Conservation (phyloP, 208 protist species). For the Crithidia bombi region DNA sequence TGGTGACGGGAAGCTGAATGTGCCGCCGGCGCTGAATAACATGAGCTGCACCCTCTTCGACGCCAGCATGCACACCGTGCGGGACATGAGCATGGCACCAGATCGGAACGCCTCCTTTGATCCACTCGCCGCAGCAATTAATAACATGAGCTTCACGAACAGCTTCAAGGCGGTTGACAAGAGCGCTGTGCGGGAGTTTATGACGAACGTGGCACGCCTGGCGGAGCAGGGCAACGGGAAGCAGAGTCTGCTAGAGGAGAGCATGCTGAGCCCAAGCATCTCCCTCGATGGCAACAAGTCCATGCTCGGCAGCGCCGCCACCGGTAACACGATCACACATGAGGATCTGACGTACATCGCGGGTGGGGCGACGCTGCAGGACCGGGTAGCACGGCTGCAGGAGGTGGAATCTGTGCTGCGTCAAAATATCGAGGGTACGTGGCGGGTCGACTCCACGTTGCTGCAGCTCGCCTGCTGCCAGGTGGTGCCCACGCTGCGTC, state of each 20-base stretch:
- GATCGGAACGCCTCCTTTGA: conserved; percentile 20
- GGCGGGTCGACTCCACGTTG: conserved; percentile 62
- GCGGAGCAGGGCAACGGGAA: conserved; percentile 30
- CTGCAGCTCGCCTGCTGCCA: conserved; percentile 56
- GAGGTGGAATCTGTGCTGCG: conserved; percentile 70
- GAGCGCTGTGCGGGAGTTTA: conserved; percentile 52
- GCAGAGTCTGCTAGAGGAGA: conserved; percentile 53
- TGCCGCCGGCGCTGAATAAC: conserved; percentile 10
- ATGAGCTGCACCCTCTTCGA: conserved; percentile 42
- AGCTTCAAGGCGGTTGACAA: conserved; percentile 63
- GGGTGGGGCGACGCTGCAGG: conserved; percentile 35
- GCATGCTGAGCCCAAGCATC: conserved; percentile 24
- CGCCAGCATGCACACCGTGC: conserved; percentile 61
- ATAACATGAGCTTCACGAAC: conserved; percentile 80
- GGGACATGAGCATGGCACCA: conserved; percentile 39
- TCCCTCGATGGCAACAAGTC: neutral
- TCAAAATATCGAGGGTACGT: conserved; percentile 64
- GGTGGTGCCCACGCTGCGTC: conserved; percentile 77
- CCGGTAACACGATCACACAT: conserved; percentile 19
- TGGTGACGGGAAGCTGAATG: neutral
- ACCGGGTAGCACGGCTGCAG: conserved; percentile 54
- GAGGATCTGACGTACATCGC: conserved; percentile 62
- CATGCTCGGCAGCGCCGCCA: neutral
- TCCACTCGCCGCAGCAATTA: conserved; percentile 27
- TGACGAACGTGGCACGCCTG: conserved; percentile 50